Conservation (phyloP, 2,329 filamentous ascomycete species). For the Hypoxylon sp. region DNA sequence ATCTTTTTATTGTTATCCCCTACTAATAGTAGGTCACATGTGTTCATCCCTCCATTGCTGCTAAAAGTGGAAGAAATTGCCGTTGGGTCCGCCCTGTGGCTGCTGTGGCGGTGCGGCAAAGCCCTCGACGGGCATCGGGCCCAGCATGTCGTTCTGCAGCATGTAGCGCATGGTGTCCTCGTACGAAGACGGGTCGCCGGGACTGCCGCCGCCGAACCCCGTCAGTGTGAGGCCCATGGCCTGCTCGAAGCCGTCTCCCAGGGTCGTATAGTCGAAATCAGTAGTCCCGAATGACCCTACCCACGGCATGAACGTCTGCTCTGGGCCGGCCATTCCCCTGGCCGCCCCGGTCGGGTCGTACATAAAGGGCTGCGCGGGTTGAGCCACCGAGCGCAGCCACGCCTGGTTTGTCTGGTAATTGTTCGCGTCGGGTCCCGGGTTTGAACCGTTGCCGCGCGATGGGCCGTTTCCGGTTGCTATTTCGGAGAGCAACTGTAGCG, state of each 20-base stretch:
- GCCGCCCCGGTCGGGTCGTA: slow-evolving; percentile 51
- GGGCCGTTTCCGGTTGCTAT: slow-evolving; percentile 65
- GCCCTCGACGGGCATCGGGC: slow-evolving; percentile 37
- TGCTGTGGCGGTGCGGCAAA: slow-evolving; percentile 23
- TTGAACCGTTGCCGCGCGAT: slow-evolving; percentile 44
- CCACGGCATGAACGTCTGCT: slow-evolving; percentile 51
- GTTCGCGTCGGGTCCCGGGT: slow-evolving; percentile 44
- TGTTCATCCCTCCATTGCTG: background rate
- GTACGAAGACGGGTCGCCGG: slow-evolving; percentile 45
- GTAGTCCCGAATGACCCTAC: slow-evolving; percentile 47
- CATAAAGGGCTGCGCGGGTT: slow-evolving; percentile 56
- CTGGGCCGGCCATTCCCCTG: slow-evolving; percentile 6
- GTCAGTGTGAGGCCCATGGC: slow-evolving; percentile 62
- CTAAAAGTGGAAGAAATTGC: slow-evolving; percentile 34
- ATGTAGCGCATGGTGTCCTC: slow-evolving; percentile 50
- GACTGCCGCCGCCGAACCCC: slow-evolving; percentile 54
- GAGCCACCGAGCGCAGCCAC: slow-evolving; percentile 42
- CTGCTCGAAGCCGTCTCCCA: slow-evolving; percentile 60
- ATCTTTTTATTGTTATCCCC: background rate
- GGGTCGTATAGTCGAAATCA: slow-evolving; percentile 56
- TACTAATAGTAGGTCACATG: background rate
- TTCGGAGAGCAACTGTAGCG: slow-evolving; percentile 70
- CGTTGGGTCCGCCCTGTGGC: slow-evolving; percentile 22
- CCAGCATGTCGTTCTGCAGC: slow-evolving; percentile 49
- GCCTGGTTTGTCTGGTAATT: slow-evolving; percentile 41